These are phyloP conservation scores for Cladophialophora carrionii DNA, from an alignment of 2,329 filamentous ascomycete species.

Conservation along the genomic window DNA sequence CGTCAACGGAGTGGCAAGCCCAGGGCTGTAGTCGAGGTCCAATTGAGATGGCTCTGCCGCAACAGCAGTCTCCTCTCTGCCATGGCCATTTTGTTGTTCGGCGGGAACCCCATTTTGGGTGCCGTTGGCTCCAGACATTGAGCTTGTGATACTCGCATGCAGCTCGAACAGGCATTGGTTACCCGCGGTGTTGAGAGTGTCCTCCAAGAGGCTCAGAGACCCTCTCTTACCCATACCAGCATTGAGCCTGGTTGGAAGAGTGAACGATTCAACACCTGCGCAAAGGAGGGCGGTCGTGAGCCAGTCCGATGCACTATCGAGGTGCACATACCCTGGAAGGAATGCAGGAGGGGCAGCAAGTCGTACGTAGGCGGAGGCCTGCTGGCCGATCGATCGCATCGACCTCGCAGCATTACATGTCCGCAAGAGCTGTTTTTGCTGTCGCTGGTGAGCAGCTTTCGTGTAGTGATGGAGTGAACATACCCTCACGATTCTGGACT, in stretches of 20 bases:
- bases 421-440: constrained; percentile 64
- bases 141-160: constrained; percentile 61
- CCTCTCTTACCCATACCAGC: constrained; percentile 49
- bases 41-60: constrained; percentile 38
- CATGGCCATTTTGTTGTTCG: constrained; percentile 11
- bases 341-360: constrained; percentile 64
- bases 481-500: constrained; percentile 59
- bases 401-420: constrained; percentile 75
- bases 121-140: constrained; percentile 15
- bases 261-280: constrained; percentile 75
- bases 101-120: constrained; percentile 17
- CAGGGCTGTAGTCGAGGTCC: constrained; percentile 47
- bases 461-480: constrained; percentile 36
- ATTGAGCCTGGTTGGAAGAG: constrained; percentile 72
- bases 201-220: constrained; percentile 66
- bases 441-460: constrained; percentile 16
- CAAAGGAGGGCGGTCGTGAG: constrained; percentile 76
- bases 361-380: constrained; percentile 78
- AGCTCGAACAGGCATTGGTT: constrained; percentile 77
- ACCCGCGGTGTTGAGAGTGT: constrained; percentile 72
- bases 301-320: constrained; percentile 73
- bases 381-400: constrained; percentile 67
- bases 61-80: constrained; percentile 6
- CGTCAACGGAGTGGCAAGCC: constrained; percentile 46
- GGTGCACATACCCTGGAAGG: constrained; percentile 60